Conservation (phyloP, 1,284 basidiomycete species). For the Fomes fomentarius region DNA sequence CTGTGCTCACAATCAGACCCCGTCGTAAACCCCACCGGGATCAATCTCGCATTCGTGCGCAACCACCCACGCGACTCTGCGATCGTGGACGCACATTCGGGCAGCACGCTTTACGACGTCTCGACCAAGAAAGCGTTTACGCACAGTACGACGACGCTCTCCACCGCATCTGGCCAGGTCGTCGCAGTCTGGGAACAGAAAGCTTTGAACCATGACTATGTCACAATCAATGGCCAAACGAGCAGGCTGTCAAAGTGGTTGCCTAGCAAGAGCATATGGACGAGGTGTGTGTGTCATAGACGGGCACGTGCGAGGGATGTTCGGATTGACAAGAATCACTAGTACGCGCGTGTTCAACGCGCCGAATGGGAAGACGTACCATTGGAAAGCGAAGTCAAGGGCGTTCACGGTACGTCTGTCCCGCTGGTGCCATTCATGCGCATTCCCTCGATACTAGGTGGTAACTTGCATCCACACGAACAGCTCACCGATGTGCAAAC, state of each 20-base stretch:
- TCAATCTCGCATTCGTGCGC: no score
- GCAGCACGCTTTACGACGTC: slow-evolving; percentile 3
- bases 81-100: slow-evolving; percentile 1
- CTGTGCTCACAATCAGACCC: no score
- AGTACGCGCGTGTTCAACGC: not conserved
- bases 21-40: not conserved
- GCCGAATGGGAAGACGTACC: not conserved
- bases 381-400: no score
- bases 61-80: not conserved
- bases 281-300: slow-evolving; percentile 6
- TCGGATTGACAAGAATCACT: not conserved
- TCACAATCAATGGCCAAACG: slow-evolving; percentile 2
- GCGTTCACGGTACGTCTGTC: no score
- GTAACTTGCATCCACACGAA: no score
- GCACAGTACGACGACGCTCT: slow-evolving; percentile 4
- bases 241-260: slow-evolving; percentile 4
- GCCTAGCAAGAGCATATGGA: not conserved
- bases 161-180: not conserved
- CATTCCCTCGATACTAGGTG: no score
- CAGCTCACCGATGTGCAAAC: no score
- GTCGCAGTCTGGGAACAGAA: slow-evolving; percentile 3
- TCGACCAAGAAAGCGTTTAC: not conserved
- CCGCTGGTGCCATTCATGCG: no score
- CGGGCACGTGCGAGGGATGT: no score
- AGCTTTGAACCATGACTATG: not conserved